Conservation (phyloP, 2,329 filamentous ascomycete species). For the Beauveria australis region DNA sequence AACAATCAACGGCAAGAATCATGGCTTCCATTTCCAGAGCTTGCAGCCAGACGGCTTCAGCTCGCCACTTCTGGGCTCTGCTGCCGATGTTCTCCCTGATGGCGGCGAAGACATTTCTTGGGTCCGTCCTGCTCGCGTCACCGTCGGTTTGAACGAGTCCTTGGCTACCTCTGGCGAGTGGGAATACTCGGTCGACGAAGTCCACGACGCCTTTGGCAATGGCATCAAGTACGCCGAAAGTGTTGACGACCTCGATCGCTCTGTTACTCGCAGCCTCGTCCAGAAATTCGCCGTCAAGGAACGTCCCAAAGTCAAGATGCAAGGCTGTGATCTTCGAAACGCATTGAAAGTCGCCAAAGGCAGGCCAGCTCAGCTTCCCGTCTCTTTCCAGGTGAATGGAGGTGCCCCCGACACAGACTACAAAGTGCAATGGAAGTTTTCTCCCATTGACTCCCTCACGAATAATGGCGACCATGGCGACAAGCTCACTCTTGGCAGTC, state of each 20-base stretch:
- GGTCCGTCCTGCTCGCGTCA: conserved; percentile 67
- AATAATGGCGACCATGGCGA: conserved; percentile 62
- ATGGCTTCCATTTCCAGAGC: conserved; percentile 84
- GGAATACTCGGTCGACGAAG: conserved; percentile 86
- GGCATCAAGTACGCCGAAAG: conserved; percentile 62
- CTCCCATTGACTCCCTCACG: conserved; percentile 59
- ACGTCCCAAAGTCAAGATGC: conserved; percentile 64
- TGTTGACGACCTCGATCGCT: conserved; percentile 61
- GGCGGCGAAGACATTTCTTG: conserved; percentile 65
- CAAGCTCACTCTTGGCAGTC: conserved; percentile 47
- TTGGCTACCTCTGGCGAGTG: conserved; percentile 71
- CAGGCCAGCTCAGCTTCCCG: conserved; percentile 56
- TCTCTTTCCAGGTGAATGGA: conserved; percentile 59
- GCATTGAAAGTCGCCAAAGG: conserved; percentile 80
- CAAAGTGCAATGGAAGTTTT: conserved; percentile 74
- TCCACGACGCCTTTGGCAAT: conserved; percentile 86
- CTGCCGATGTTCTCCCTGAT: conserved; percentile 52
- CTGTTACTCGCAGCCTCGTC: conserved; percentile 54
- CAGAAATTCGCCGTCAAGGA: conserved; percentile 82
- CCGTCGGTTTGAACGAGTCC: conserved; percentile 83
- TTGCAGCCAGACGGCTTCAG: conserved; percentile 81
- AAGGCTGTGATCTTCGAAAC: conserved; percentile 68
- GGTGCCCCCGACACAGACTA: conserved; percentile 55
- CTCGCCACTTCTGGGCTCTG: conserved; percentile 64
- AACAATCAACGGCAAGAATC: conserved; percentile 73